Base-by-base conservation (phyloP, 2,329 filamentous ascomycete species). In the Clonostachys sp. region DNA sequence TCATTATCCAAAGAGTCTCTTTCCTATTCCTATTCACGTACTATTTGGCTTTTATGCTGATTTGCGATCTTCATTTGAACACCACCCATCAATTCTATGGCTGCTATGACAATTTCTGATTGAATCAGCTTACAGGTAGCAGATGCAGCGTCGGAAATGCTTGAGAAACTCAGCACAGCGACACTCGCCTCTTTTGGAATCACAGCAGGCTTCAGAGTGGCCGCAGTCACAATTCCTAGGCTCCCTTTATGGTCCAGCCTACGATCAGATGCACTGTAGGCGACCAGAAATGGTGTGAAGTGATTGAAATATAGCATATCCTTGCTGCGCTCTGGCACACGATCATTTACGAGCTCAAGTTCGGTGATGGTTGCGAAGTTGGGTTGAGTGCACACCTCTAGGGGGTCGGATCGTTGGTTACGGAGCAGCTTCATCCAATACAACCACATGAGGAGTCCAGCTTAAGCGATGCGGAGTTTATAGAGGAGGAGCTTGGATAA, bases 31-130 rank as follows among this genome's bases (percentile, higher is more conserved):
- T n/a, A 20, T 20, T 6, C 20, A 20, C 82, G 83, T 34, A 74
- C 75, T 35, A 83, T 83, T 0, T 81, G 82, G 30, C 64, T 62
- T 24, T 9, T 24, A 24, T 24, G 24, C 30, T 75, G 70, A 59
- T 89, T 89, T 55, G 89, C 80, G 41, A 85, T 80, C 44, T 72
- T 66, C 85, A 89, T 85, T 57, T 84, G 81, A 12, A 77, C 74
- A 42, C 83, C 80, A 56, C 85, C 81, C 52, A 85, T 74, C 41
- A 84, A 68, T 58, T 85, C 81, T 18, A 85, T 68, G 2, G 84
- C 86, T 33, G 83, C 85, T 18, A 89, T 77, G 3, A 75, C 81
- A 1, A 89, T 73, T 1, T 84, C 84, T 4, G 75, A 76, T 2
- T 79, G 76, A 17, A 89, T 83, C 42, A 89, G 72, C 9, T 71